These are phyloP conservation scores for Pontederia paniculata DNA, from an alignment of 176 grass and related monocot genomes.

Conservation along the genomic window DNA sequence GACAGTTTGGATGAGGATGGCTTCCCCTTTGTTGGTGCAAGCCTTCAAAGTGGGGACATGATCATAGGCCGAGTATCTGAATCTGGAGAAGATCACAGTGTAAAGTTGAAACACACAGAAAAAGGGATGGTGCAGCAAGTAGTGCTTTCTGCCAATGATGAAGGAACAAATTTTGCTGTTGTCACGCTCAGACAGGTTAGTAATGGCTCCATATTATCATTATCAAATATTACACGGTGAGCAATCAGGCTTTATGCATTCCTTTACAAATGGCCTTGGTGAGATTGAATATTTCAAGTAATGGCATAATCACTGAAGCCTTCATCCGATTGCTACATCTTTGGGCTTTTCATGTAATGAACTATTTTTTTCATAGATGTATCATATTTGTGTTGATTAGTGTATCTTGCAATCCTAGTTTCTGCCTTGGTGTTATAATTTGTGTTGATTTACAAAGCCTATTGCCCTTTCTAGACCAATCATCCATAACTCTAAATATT, in stretches of 20 bases:
- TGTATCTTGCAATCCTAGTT: too few species aligned
- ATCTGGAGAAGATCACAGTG: constrained; percentile 71
- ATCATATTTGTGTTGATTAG: too few species aligned
- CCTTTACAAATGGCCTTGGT: background rate
- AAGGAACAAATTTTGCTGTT: constrained; percentile 82
- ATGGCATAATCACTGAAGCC: too few species aligned
- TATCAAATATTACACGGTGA: too few species aligned
- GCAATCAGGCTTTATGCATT: background rate
- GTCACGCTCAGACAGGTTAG: constrained; percentile 87
- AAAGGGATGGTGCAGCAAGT: constrained; percentile 96
- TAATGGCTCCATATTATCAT: background rate
- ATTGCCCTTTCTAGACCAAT: too few species aligned
- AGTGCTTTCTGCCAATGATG: constrained; percentile 84
- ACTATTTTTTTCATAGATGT: too few species aligned
- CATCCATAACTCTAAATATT: too few species aligned
- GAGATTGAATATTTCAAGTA: too few species aligned
- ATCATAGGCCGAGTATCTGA: constrained; percentile 83
- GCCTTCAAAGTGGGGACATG: constrained; percentile 88
- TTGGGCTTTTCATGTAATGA: too few species aligned
- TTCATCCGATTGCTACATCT: too few species aligned
- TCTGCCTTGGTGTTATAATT: too few species aligned
- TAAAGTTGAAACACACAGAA: constrained; percentile 93
- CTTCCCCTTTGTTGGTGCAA: constrained; percentile 78
- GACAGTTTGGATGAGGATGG: constrained; percentile 94
- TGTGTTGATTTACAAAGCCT: too few species aligned